Conservation (phyloP, 768 basidiomycete genomes). For the Amanita fuliginea region DNA sequence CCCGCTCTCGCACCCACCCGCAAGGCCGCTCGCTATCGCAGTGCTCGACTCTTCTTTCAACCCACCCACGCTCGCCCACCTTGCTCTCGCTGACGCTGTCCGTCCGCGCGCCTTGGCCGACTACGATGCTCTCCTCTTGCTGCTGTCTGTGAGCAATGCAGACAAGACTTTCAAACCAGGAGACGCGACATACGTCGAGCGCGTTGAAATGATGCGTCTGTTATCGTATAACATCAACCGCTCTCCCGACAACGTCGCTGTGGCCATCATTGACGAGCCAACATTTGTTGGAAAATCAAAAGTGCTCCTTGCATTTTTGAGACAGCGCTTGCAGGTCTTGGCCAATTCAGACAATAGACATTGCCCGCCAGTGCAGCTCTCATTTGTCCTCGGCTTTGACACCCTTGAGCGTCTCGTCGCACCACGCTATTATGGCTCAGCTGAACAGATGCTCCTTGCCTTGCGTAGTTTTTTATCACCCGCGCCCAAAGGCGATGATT, state of each 20-base stretch:
- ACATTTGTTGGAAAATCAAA: slow-evolving; percentile 79
- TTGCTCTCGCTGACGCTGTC: slow-evolving; percentile 52
- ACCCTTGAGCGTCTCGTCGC: slow-evolving; percentile 76
- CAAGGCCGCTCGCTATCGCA: slow-evolving; percentile 36
- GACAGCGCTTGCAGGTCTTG: slow-evolving; percentile 18
- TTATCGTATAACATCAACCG: slow-evolving; percentile 38
- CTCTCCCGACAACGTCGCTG: slow-evolving; percentile 42
- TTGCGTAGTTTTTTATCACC: slow-evolving; percentile 50
- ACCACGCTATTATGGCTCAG: slow-evolving; percentile 59
- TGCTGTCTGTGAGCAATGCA: slow-evolving; percentile 78
- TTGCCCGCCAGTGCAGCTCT: slow-evolving; percentile 28
- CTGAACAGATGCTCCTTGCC: slow-evolving; percentile 40
- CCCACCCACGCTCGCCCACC: slow-evolving; percentile 80
- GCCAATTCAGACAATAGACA: slow-evolving; percentile 7
- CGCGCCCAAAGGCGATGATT: slow-evolving; percentile 34
- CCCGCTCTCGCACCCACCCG: slow-evolving; percentile 14
- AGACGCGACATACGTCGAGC: slow-evolving; percentile 68
- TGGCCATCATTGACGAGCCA: slow-evolving; percentile 79
- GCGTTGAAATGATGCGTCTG: slow-evolving; percentile 81
- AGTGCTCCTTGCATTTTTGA: slow-evolving; percentile 42
- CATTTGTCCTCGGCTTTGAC: slow-evolving; percentile 75
- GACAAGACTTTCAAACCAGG: slow-evolving; percentile 66
- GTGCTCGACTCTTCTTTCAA: slow-evolving; percentile 93
- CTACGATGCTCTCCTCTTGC: slow-evolving; percentile 67
- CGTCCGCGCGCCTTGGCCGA: slow-evolving; percentile 17